A percentile compares a stretch with the other conserved stretches of the same genome.
Evolutionary conservation across 805 yeast species (phyloP).

Genomic region (Candida piceae): DNA sequence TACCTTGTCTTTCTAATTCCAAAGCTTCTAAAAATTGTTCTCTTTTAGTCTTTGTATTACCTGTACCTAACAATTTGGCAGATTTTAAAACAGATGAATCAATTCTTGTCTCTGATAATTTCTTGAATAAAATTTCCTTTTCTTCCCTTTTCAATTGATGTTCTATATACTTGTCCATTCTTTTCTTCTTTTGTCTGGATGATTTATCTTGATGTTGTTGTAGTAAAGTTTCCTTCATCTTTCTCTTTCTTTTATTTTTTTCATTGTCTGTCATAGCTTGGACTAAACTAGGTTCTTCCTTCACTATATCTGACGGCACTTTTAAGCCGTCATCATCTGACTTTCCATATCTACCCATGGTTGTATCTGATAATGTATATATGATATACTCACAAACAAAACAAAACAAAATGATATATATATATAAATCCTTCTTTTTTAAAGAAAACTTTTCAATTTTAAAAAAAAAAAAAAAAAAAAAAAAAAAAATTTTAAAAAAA

Average conservation of each 20-base stretch:
- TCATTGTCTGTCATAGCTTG: slow-evolving; percentile 57
- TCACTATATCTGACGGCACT: background rate
- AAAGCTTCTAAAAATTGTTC: slow-evolving; percentile 75
- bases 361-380: too few relatives aligned
- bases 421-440: too few relatives aligned
- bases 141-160: slow-evolving; percentile 88
- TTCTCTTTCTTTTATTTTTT: slow-evolving; percentile 57
- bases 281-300: background rate
- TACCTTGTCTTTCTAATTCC: slow-evolving; percentile 65
- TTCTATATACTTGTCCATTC: slow-evolving; percentile 88
- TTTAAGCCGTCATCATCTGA: background rate
- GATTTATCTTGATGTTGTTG: slow-evolving; percentile 63
- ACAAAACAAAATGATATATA: too few relatives aligned
- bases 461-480: too few relatives aligned
- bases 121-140: slow-evolving; percentile 68
- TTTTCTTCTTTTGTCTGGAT: slow-evolving; percentile 63
- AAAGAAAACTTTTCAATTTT: too few relatives aligned
- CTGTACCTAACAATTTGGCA: slow-evolving; percentile 74
- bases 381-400: too few relatives aligned
- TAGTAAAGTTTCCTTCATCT: slow-evolving; percentile 52
- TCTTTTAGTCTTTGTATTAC: slow-evolving; percentile 50
- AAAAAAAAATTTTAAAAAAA: too few relatives aligned
- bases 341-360: slow-evolving; percentile 2
- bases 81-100: slow-evolving; percentile 69
- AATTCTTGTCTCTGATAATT: slow-evolving; percentile 60